Evolutionary conservation across 208 protist genomes (phyloP).

Genomic region (Entamoeba nuttalli): DNA sequence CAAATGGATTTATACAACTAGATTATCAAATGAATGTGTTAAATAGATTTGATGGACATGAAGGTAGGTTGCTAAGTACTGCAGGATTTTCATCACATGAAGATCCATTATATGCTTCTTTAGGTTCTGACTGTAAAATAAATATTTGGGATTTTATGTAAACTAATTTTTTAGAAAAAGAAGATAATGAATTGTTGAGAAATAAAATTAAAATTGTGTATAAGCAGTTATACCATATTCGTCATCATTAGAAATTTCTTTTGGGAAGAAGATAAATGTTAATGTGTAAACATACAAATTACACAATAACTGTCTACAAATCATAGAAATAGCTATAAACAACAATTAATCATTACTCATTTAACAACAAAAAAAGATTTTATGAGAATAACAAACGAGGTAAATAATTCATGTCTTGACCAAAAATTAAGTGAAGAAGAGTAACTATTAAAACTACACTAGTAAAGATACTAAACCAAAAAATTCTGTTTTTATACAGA

Average conservation of each 20-base stretch:
- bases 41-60: neutral
- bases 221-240: neutral
- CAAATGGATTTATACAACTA: neutral
- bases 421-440: neutral
- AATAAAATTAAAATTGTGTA: no score
- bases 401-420: neutral
- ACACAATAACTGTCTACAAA: neutral
- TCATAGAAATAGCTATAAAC: neutral
- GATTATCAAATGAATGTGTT: neutral
- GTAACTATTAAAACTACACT: neutral
- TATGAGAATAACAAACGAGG: neutral
- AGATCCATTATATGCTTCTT: neutral
- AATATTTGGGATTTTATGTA: neutral
- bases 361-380: neutral
- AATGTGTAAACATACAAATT: neutral
- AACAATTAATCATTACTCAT: no score
- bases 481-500: neutral
- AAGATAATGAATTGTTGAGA: no score
- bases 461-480: neutral
- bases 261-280: neutral
- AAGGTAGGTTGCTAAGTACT: neutral
- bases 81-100: neutral
- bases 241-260: neutral
- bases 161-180: neutral
- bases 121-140: neutral